Conservation (phyloP, 2,329 filamentous ascomycete genomes). For the Beauveria sp. region DNA sequence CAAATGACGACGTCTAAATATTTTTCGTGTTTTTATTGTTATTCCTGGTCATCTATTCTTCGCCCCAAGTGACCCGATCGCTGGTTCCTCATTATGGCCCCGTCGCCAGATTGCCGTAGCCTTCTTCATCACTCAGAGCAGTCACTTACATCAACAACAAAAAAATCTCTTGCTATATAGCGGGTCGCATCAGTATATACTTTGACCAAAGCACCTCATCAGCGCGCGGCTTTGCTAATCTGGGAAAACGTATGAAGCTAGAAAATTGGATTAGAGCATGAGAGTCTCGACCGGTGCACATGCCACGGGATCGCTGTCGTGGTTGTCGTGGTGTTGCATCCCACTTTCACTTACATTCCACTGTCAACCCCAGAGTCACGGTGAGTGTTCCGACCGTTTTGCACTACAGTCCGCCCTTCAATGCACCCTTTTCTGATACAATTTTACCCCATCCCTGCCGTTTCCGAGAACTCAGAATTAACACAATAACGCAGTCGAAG, state of each 20-base stretch:
- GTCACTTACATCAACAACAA: neutral
- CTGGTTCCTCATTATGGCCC: constrained; percentile 8
- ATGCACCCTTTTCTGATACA: neutral
- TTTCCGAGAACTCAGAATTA: neutral
- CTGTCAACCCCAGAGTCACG: neutral
- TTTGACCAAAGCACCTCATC: neutral
- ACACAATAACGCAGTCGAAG: constrained; percentile 2
- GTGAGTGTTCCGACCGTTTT: neutral
- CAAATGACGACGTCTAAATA: constrained; percentile 4
- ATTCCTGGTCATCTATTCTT: neutral
- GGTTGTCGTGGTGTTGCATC: constrained; percentile 12
- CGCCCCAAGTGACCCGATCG: constrained; percentile 5
- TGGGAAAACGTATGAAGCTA: neutral
- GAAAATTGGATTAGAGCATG: constrained; percentile 4
- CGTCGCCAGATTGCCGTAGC: constrained; percentile 9
- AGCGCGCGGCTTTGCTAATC: neutral
- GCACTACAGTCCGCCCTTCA: neutral
- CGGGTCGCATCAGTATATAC: neutral
- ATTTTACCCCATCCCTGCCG: neutral
- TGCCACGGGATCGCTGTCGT: constrained; percentile 2
- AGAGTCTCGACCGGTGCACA: neutral
- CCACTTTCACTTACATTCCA: constrained; percentile 13
- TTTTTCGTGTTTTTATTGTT: neutral
- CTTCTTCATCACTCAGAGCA: neutral
- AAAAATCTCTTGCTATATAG: neutral